phyloP scores from a whole-genome alignment of 495 filamentous ascomycete genomes.

The Copromyces sp. region DNA sequence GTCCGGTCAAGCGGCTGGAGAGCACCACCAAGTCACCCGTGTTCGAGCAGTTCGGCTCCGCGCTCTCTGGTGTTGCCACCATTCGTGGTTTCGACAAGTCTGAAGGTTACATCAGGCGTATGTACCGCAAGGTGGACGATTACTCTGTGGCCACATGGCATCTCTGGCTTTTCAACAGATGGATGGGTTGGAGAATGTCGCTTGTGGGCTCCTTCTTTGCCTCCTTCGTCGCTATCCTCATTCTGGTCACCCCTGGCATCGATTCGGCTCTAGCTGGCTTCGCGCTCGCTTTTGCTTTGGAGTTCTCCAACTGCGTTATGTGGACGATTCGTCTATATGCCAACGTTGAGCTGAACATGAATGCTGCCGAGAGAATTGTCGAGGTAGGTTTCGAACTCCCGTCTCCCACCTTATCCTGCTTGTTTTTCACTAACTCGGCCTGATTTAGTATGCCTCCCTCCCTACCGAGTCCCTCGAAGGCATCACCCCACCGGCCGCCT shows the following conservation, averaged over 20 bases:
- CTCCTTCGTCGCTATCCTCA: conserved; percentile 49
- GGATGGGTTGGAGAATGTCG: conserved; percentile 64
- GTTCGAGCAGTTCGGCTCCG: conserved; percentile 65
- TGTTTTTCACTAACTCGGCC: neutral
- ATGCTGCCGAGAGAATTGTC: conserved; percentile 69
- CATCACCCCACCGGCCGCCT: conserved; percentile 57
- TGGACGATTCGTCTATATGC: conserved; percentile 53
- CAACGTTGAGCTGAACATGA: conserved; percentile 71
- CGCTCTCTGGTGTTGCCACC: conserved; percentile 60
- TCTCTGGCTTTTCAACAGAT: conserved; percentile 60
- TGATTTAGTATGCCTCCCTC: conserved; percentile 49
- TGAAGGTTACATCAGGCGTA: conserved; percentile 51
- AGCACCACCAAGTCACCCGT: conserved; percentile 63
- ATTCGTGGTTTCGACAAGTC: conserved; percentile 64
- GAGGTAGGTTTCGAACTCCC: conserved; percentile 32
- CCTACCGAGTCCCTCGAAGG: conserved; percentile 56
- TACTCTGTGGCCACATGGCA: conserved; percentile 54
- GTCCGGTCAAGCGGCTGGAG: conserved; percentile 69
- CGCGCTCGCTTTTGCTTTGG: conserved; percentile 51
- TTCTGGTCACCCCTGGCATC: conserved; percentile 52
- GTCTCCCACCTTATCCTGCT: neutral
- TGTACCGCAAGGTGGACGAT: conserved; percentile 57
- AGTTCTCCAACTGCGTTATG: conserved; percentile 44
- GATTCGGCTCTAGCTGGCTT: conserved; percentile 74
- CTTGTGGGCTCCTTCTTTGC: conserved; percentile 63